Base-by-base conservation (phyloP, 495 filamentous ascomycete genomes). In the Aspergillus mulundensis region DNA sequence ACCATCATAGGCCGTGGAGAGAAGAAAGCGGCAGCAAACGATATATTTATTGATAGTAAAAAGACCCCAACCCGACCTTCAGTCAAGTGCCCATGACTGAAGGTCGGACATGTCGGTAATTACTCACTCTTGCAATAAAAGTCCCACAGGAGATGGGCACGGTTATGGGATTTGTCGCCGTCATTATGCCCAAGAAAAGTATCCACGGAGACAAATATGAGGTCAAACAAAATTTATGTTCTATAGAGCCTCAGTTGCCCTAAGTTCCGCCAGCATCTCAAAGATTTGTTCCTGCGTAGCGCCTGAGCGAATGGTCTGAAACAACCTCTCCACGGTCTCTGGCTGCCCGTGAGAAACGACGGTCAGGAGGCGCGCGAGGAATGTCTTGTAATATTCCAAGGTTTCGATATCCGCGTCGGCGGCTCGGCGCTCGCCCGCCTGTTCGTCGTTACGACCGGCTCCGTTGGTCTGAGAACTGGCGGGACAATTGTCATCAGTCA, bases 231-330 rank as follows among this genome's bases (percentile, higher is more conserved):
- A n/a, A n/a, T n/a, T n/a, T n/a, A n/a, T n/a, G n/a, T n/a, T n/a
- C n/a, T n/a, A n/a, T 39, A 23, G 19, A 12, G 7, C 11, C 16
- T n/a, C 46, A 19, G n/a, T 38, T 10, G 25, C 38, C 24, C 44
- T 41, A 6, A 62, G 16, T 15, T 58, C 54, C 6, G 67, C 57
- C 53, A 75, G 41, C 2, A 51, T 48, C 4, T 54, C 42, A 25
- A 66, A 66, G 20, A 75, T 72, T 5, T 70, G 58, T 46, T 59
- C 32, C 16, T 70, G 53, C 14, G 70, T 70, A 23, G 66, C 70
- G 19, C 70, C 68, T 11, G 70, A 62, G 32, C 71, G 72, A 49
- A 75, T 70, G 47, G 62, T 48, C 4, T 61, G 44, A 45, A 75
- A 50, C 41, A 75, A 28, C n/a, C 41, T 61, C 38, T 51, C 32